Conservation (phyloP, 768 basidiomycete species). For the Amanita molliuscula region DNA sequence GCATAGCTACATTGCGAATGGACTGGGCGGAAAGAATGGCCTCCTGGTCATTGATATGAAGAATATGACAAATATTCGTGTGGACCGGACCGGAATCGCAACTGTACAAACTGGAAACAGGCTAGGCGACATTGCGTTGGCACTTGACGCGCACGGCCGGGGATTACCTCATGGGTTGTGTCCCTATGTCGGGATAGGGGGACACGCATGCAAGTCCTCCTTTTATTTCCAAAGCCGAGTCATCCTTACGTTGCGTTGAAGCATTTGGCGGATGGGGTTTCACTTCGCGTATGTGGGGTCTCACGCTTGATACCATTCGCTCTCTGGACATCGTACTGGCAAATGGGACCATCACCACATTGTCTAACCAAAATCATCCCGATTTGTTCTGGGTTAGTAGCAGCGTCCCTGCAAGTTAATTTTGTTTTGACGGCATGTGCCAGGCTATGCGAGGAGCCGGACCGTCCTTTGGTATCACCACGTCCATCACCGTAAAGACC, state of each 20-base stretch:
- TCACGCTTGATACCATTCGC: slow-evolving; percentile 35
- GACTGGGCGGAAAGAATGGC: slow-evolving; percentile 33
- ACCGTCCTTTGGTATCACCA: slow-evolving; percentile 29
- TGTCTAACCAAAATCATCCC: slow-evolving; percentile 19
- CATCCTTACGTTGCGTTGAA: background rate
- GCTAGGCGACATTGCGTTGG: slow-evolving; percentile 34
- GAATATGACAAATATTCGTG: slow-evolving; percentile 26
- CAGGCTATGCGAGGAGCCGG: slow-evolving; percentile 31
- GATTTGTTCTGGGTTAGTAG: slow-evolving; percentile 36
- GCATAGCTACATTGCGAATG: slow-evolving; percentile 43
- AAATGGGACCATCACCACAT: slow-evolving; percentile 22
- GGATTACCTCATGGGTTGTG: slow-evolving; percentile 46
- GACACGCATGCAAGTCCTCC: slow-evolving; percentile 28
- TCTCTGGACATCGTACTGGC: slow-evolving; percentile 33
- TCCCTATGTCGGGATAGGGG: slow-evolving; percentile 41
- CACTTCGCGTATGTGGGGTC: slow-evolving; percentile 38
- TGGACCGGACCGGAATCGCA: slow-evolving; percentile 23
- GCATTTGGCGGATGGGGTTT: slow-evolving; percentile 25
- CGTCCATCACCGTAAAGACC: slow-evolving; percentile 24
- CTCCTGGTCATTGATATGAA: slow-evolving; percentile 35
- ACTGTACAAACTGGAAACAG: slow-evolving; percentile 32
- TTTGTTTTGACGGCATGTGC: background rate
- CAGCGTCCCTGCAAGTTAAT: background rate
- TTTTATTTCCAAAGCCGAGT: background rate
- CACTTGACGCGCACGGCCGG: slow-evolving; percentile 26